These are phyloP conservation scores for Davidsoniella neocaledoniae DNA, from an alignment of 2,329 filamentous ascomycete species.

Conservation along the genomic window DNA sequence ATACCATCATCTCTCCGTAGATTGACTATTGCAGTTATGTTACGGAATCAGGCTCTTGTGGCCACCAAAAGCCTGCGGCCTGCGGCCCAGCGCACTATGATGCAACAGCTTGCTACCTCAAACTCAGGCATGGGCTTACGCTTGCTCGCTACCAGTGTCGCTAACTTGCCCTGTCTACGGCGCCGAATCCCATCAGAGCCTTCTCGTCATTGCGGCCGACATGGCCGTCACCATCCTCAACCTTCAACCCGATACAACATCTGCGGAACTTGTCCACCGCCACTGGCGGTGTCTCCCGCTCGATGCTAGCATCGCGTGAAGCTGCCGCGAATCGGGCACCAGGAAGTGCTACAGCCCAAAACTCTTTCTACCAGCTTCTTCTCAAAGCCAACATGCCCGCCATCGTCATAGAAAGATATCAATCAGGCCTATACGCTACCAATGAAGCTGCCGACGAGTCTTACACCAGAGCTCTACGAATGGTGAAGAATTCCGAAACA, in stretches of 20 bases:
- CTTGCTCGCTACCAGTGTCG: slow-evolving; percentile 1
- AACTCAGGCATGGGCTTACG: slow-evolving; percentile 8
- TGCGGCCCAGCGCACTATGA: slow-evolving; percentile 8
- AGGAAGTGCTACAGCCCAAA: slow-evolving; percentile 70
- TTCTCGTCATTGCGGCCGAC: slow-evolving; percentile 4
- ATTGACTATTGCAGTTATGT: slow-evolving; percentile 4
- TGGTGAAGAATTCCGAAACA: slow-evolving; percentile 12
- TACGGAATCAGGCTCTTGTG: slow-evolving; percentile 12
- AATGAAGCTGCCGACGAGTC: slow-evolving; percentile 62
- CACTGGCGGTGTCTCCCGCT: slow-evolving; percentile 36
- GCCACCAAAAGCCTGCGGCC: slow-evolving; percentile 9
- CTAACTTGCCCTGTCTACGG: slow-evolving; percentile 2
- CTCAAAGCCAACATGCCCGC: slow-evolving; percentile 85
- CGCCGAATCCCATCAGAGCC: slow-evolving; percentile 17
- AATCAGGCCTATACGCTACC: slow-evolving; percentile 68
- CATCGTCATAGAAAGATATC: slow-evolving; percentile 79
- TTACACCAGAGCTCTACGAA: slow-evolving; percentile 35
- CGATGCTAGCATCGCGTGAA: slow-evolving; percentile 68
- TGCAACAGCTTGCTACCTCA: slow-evolving; percentile 8
- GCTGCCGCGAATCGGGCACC: slow-evolving; percentile 88
- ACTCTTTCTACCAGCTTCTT: slow-evolving; percentile 83
- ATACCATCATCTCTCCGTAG: not conserved
- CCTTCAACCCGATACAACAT: slow-evolving; percentile 1
- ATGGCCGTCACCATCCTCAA: not conserved
- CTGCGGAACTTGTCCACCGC: slow-evolving; percentile 15